A percentile compares a stretch with the other conserved stretches of the same genome.
phyloP scores from a whole-genome alignment of 192 early-diverging fungal genomes.

The Phlyctochytrium planicorne region DNA sequence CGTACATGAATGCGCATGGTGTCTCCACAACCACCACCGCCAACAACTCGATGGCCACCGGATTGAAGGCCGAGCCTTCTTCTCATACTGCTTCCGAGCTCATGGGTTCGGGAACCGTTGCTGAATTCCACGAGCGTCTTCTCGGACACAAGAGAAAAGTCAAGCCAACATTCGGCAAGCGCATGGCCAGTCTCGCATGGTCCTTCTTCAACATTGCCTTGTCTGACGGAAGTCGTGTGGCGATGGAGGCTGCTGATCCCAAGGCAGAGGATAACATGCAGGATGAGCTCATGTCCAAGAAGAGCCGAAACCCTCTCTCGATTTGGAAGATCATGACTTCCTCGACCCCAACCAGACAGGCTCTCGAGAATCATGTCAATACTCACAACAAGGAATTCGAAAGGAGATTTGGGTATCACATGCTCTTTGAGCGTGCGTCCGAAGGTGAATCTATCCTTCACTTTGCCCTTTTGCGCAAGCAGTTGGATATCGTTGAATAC shows the following conservation, averaged over 20 bases:
- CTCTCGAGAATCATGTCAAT: neutral
- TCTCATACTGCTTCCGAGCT: no score
- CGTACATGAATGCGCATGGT: no score
- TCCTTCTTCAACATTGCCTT: neutral
- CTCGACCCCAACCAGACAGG: neutral
- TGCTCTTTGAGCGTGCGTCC: slow-evolving; percentile 13
- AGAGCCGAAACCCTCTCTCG: neutral
- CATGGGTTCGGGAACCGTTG: no score
- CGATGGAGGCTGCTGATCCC: neutral
- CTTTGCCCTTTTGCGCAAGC: slow-evolving; percentile 14
- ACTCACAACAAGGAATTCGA: neutral
- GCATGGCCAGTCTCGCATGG: neutral
- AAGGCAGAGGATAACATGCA: neutral
- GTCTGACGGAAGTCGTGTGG: neutral
- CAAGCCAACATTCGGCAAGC: neutral
- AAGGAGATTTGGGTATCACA: neutral
- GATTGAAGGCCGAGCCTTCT: no score
- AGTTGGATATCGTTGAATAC: slow-evolving; percentile 5
- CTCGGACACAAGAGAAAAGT: neutral
- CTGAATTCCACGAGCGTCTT: no score
- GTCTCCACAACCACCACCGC: no score
- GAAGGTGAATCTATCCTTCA: slow-evolving; percentile 27
- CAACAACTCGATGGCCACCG: no score
- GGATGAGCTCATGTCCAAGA: neutral
- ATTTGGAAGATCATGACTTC: slow-evolving; percentile 1